These are phyloP conservation scores for Spathaspora girioi DNA, from an alignment of 805 yeast genomes.

Conservation along the genomic window DNA sequence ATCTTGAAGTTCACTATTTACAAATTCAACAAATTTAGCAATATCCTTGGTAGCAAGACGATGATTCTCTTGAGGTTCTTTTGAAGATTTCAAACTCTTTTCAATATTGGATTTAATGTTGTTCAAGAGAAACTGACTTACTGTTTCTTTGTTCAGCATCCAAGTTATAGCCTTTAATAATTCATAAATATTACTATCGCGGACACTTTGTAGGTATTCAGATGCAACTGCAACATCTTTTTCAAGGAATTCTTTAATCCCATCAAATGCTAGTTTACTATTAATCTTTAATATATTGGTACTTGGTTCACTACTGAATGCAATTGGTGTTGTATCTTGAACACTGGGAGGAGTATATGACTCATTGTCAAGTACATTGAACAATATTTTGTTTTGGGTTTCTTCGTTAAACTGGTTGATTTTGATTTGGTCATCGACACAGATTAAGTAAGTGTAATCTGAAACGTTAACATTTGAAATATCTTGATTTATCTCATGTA, in stretches of 20 bases:
- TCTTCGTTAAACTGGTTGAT: constrained; percentile 5
- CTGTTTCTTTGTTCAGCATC: constrained; percentile 20
- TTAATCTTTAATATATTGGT: constrained; percentile 31
- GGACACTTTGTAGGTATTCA: constrained; percentile 24
- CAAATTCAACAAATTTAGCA: constrained; percentile 22
- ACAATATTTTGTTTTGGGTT: constrained; percentile 20
- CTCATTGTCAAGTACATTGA: constrained; percentile 35
- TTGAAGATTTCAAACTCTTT: constrained; percentile 10
- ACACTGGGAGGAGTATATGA: constrained; percentile 35
- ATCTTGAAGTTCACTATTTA: constrained; percentile 35
- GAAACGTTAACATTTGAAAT: constrained; percentile 7
- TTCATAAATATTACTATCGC: constrained; percentile 34
- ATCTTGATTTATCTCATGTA: constrained; percentile 13
- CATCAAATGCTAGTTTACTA: constrained; percentile 20
- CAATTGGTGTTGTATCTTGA: constrained; percentile 22
- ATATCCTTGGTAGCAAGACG: constrained; percentile 22
- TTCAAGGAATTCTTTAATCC: constrained; percentile 25
- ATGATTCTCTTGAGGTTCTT: constrained; percentile 13
- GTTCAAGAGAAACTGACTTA: constrained; percentile 20
- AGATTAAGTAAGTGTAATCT: constrained; percentile 5
- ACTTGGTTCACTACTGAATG: constrained; percentile 14
- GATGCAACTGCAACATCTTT: constrained; percentile 30
- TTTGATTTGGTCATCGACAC: constrained; percentile 3
- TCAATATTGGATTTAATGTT: constrained; percentile 14
- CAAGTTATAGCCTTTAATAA: constrained; percentile 26